Evolutionary conservation across 805 yeast species (phyloP), one percentile per base, ranked within the genome.

Genomic region (Saturnispora diversa): DNA sequence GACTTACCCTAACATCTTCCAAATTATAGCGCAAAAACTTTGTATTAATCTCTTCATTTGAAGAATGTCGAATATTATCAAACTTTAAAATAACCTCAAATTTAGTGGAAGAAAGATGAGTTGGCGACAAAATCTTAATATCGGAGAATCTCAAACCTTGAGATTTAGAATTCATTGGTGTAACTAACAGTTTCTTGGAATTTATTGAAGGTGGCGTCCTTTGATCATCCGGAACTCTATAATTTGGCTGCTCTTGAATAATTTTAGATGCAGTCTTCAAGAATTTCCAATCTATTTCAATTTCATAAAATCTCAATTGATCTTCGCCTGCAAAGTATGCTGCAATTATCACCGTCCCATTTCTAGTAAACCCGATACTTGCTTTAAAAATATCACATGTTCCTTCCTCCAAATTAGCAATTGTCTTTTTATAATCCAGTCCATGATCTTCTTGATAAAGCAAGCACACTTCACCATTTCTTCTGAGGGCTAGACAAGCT

Each of bases 381-480:
- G 79, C 65, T 30, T 59, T 53, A 4, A 55, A 45, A 1, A 69
- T 25, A 17, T 34, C 33, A 22, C 48, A 10, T 32, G 29, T 6
- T 33, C 55, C 8, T 65, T 69, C 19, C 9, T 51, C 53, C 21
- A 60, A 38, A 8, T 31, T 39, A 2, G 53, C 35, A 4, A 63
- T 43, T 2, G 62, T 46, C 45, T 68, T 69, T 44, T 65, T 65
- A 51, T 75, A 80, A 44, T 77, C 84, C 16, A 76, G 67, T 35
- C 74, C 71, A 49, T 72, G 78, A 44, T 72, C 78, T 15, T 77
- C 75, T 54, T 80, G 90, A 52, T 72, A 80, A 64, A 77, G 77
- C 22, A 80, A 56, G 19, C 69, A 63, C 30, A 79, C 58, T 41
- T 67, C 64, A 1, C 92, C 94, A 48, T 76, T 74, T 41, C 70